Evolutionary conservation across 257 asterid genomes (phyloP), one percentile per base, ranked within the genome.

Genomic region (Plantago major): DNA sequence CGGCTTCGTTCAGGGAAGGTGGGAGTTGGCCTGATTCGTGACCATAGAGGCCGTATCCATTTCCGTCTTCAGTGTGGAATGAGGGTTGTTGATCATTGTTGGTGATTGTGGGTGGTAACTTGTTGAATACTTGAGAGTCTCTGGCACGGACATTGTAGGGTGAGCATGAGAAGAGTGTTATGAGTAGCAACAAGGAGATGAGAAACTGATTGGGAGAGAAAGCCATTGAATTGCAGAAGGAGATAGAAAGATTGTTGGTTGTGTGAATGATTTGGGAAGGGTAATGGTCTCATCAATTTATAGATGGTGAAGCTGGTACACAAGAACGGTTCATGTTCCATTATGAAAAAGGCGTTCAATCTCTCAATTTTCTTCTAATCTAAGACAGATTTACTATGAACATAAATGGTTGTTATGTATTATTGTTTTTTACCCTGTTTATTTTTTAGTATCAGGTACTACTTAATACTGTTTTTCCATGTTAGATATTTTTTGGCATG

Each of bases 41-140:
- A 50, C 90, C 90, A 63, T 81, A 90, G 3, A 90, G 86, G 55
- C 97, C 96, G 66, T 87, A 85, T 49, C 79, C 75, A 44, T 83
- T 70, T 28, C 80, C 90, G n/a, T 65, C 80, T 4, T 87, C 83
- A 0, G 90, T 86, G 55, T 68, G 58, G 75, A 82, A 90, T 57
- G n/a, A 66, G 52, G 96, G 94, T 3, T 82, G 76, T 56, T 85
- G 63, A 17, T 50, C 5, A 30, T 19, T 67, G 22, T 16, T 40
- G 26, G 26, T 11, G 30, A 56, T 72, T 52, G 66, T 81, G 69
- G 81, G 71, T 0, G 91, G 80, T 63, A 85, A 28, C 74, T 88
- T 90, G 94, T 78, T 82, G 85, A 90, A 90, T 60, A 77, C 68
- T 37, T 85, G 98, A 70, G 84, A 79, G 3, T 83, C 98, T 56